Conservation (phyloP, 345 rosid genomes). For the Citrus unshiu region DNA sequence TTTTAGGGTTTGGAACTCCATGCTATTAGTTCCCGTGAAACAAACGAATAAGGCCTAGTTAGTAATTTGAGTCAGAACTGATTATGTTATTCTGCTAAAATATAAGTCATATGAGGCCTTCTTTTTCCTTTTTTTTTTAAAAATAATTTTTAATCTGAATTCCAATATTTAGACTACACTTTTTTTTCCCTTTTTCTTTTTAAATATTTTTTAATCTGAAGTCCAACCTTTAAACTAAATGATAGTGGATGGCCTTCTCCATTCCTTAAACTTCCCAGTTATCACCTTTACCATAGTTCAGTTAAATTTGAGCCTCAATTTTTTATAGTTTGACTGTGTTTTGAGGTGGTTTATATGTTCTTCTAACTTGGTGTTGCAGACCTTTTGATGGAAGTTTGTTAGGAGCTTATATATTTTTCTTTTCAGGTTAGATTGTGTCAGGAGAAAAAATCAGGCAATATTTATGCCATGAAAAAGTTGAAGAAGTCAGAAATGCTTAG, state of each 20-base stretch:
- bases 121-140: not conserved
- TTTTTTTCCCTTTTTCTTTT: too few relatives aligned
- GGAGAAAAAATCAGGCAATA: conserved; percentile 75
- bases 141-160: not conserved
- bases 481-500: conserved; percentile 98
- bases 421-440: conserved; percentile 81
- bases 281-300: not conserved
- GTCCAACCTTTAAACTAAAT: not conserved
- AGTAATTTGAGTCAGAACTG: not conserved
- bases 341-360: not conserved
- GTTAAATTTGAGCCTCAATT: not conserved
- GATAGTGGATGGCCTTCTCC: not conserved
- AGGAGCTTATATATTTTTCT: conserved; percentile 1
- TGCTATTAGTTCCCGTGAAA: not conserved
- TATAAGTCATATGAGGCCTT: not conserved
- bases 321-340: not conserved
- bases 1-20: not conserved
- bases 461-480: conserved; percentile 94
- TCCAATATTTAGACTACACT: not conserved
- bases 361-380: not conserved
- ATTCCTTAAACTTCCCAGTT: not conserved
- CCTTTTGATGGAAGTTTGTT: not conserved
- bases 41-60: not conserved
- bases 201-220: not conserved
- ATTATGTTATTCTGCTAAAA: not conserved